These are phyloP conservation scores for Parastagonospora avenae DNA, from an alignment of 2,329 filamentous ascomycete genomes.

Conservation along the genomic window DNA sequence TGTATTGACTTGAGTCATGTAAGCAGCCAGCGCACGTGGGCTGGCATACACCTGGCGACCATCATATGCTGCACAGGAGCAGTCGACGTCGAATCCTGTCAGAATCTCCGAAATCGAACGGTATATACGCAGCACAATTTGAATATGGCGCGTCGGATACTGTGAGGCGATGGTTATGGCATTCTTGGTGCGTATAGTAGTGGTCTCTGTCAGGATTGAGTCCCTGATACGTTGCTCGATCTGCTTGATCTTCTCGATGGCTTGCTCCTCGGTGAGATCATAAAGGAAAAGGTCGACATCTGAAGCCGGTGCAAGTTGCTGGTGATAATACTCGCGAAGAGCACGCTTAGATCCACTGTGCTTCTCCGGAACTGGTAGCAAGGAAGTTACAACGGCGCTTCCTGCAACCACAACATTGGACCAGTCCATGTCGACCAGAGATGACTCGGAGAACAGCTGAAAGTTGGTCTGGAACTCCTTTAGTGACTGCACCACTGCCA, in stretches of 20 bases:
- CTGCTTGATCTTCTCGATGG: conserved; percentile 80
- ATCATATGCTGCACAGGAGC: conserved; percentile 79
- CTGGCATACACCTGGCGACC: conserved; percentile 79
- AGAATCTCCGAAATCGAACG: conserved; percentile 83
- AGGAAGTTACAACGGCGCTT: conserved; percentile 77
- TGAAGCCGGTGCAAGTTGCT: conserved; percentile 79
- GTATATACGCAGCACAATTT: conserved; percentile 86
- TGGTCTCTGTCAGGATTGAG: conserved; percentile 80
- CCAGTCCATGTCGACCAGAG: conserved; percentile 78
- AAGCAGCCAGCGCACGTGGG: conserved; percentile 76
- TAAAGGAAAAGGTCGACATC: conserved; percentile 89
- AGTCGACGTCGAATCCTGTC: conserved; percentile 88
- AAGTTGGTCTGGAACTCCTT: conserved; percentile 80
- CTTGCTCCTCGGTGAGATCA: conserved; percentile 75
- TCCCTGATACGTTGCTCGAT: conserved; percentile 79
- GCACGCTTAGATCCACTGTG: conserved; percentile 48
- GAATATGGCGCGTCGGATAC: conserved; percentile 81
- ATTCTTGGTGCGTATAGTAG: conserved; percentile 83
- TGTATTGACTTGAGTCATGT: conserved; percentile 81
- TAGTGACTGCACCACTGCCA: conserved; percentile 70
- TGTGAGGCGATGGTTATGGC: conserved; percentile 84
- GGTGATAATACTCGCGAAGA: conserved; percentile 71
- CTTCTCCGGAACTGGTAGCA: conserved; percentile 68
- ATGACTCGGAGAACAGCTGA: conserved; percentile 78
- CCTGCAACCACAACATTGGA: conserved; percentile 81